These are phyloP conservation scores for Hortiboletus rubellus DNA, from an alignment of 1,284 basidiomycete species.

Conservation along the genomic window DNA sequence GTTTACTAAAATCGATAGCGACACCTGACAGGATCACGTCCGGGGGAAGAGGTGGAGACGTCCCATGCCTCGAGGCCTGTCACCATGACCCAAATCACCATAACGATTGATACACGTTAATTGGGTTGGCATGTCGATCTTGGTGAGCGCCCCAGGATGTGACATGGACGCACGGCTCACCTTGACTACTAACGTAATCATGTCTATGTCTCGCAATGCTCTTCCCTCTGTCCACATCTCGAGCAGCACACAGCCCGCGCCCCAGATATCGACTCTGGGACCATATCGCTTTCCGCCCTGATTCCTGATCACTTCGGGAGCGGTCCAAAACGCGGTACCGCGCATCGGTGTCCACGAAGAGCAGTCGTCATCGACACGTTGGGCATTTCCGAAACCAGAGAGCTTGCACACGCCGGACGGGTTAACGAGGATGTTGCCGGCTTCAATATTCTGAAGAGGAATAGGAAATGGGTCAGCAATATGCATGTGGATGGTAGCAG, in stretches of 20 bases:
- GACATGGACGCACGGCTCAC: slow-evolving; percentile 41
- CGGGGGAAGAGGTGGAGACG: slow-evolving; percentile 64
- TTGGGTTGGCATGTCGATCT: no score
- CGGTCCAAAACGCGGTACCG: slow-evolving; percentile 92
- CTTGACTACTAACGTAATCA: slow-evolving; percentile 88
- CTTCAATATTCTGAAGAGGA: slow-evolving; percentile 78
- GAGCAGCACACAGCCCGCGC: slow-evolving; percentile 89
- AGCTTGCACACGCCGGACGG: slow-evolving; percentile 94
- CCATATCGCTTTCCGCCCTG: slow-evolving; percentile 60
- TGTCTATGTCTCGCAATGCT: slow-evolving; percentile 43
- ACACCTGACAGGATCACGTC: slow-evolving; percentile 71
- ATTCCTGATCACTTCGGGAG: slow-evolving; percentile 87
- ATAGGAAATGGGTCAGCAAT: not conserved
- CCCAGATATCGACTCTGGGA: slow-evolving; percentile 97
- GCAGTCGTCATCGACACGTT: slow-evolving; percentile 79
- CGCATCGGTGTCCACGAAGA: slow-evolving; percentile 84
- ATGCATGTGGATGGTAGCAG: no score
- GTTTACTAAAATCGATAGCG: slow-evolving; percentile 82
- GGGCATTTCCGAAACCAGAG: slow-evolving; percentile 95
- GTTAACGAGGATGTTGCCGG: slow-evolving; percentile 97
- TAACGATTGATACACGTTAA: not conserved
- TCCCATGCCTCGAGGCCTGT: not conserved
- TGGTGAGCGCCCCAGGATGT: not conserved
- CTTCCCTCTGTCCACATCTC: slow-evolving; percentile 95
- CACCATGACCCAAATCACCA: not conserved